phyloP scores from a whole-genome alignment of 306 rosid species.

The Cicer bijugum region DNA sequence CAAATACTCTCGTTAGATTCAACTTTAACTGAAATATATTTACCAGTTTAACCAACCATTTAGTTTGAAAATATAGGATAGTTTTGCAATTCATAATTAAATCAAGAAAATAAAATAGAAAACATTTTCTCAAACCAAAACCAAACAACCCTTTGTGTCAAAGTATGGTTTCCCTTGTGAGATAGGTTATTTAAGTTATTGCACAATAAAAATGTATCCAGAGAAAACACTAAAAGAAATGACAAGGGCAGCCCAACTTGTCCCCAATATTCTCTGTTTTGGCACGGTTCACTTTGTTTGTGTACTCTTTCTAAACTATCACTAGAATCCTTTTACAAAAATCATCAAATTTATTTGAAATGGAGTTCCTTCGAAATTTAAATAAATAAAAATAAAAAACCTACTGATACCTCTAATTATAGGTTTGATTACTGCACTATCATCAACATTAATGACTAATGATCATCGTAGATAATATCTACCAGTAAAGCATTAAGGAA shows the following conservation, averaged over 20 bases:
- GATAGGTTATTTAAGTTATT: not conserved
- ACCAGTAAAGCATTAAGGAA: not conserved
- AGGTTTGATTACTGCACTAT: too few species aligned
- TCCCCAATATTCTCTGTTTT: slow-evolving; percentile 20
- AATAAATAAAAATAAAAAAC: too few species aligned
- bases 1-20: too few species aligned
- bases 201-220: not conserved
- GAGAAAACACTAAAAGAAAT: slow-evolving; percentile 7
- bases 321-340: not conserved
- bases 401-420: too few species aligned
- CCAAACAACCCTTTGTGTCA: not conserved
- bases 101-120: not conserved
- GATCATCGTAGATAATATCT: not conserved
- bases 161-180: not conserved
- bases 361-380: not conserved
- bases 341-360: not conserved
- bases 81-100: not conserved
- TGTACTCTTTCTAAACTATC: slow-evolving; percentile 5
- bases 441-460: not conserved
- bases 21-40: too few species aligned
- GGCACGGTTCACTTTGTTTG: slow-evolving; percentile 15
- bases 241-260: slow-evolving; percentile 25
- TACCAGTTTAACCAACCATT: too few species aligned
- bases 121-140: not conserved
- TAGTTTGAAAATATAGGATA: not conserved